A percentile compares a stretch with the other conserved stretches of the same genome.
Evolutionary conservation across 2,329 filamentous ascomycete species (phyloP).

Genomic region (Raffaelea arxii): DNA sequence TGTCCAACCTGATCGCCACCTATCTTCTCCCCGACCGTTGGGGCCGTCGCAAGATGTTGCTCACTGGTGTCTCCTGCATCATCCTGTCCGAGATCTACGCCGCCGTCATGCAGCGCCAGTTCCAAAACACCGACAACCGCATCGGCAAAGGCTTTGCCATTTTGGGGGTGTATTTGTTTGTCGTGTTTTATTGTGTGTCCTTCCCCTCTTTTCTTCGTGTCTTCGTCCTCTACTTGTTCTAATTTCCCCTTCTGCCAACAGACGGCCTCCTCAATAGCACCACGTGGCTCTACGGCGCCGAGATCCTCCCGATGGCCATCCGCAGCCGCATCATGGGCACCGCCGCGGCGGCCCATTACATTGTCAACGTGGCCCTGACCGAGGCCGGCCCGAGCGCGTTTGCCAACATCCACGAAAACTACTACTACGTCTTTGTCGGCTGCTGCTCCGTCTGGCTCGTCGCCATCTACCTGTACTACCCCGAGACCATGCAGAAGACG

Average conservation of each 20-base stretch:
- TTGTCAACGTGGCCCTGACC: constrained; percentile 45
- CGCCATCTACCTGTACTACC: constrained; percentile 45
- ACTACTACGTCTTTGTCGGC: constrained; percentile 49
- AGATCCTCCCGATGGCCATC: constrained; percentile 43
- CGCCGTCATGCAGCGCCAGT: constrained; percentile 47
- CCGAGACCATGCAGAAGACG: constrained; percentile 37
- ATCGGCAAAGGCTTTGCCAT: constrained; percentile 51
- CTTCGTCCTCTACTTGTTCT: neutral
- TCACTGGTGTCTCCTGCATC: constrained; percentile 40
- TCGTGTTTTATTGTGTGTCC: constrained; percentile 40
- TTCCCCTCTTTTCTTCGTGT: neutral
- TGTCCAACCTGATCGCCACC: constrained; percentile 40
- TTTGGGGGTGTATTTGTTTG: constrained; percentile 49
- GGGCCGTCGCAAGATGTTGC: constrained; percentile 48
- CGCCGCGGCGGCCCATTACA: constrained; percentile 41
- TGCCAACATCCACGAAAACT: constrained; percentile 47
- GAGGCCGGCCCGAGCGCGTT: constrained; percentile 47
- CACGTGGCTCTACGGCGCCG: constrained; percentile 47
- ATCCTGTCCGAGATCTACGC: constrained; percentile 49
- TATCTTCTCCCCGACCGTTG: constrained; percentile 45
- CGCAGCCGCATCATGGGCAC: constrained; percentile 46
- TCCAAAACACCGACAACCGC: constrained; percentile 43
- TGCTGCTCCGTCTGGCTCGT: constrained; percentile 41
- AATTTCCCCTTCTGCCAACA: constrained; percentile 9
- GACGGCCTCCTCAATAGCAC: constrained; percentile 43